A percentile compares a stretch with the other conserved stretches of the same genome.
phyloP scores from a whole-genome alignment of 1,284 basidiomycete genomes.

The Boletus semigastroideus region DNA sequence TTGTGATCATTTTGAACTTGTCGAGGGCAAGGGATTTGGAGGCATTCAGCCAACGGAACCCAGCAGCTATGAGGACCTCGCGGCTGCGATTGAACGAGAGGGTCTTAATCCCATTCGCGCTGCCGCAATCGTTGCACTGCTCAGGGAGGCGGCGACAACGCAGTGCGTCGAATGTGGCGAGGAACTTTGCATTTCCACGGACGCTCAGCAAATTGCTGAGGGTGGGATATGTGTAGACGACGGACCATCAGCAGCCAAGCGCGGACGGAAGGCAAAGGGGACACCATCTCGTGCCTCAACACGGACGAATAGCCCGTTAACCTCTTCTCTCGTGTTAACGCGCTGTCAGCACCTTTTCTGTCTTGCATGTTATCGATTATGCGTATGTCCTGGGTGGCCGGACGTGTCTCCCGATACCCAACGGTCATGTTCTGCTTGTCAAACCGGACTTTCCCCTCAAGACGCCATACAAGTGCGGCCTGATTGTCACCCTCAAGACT shows the following conservation, averaged over 20 bases:
- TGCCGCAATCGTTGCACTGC: slow-evolving; percentile 73
- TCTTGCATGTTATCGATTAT: slow-evolving; percentile 73
- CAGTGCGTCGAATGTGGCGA: slow-evolving; percentile 85
- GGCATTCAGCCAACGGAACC: slow-evolving; percentile 39
- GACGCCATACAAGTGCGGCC: slow-evolving; percentile 81
- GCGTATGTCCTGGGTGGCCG: slow-evolving; percentile 79
- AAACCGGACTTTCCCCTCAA: slow-evolving; percentile 53
- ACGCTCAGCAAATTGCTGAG: slow-evolving; percentile 40
- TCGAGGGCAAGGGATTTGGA: slow-evolving; percentile 70
- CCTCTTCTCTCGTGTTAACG: slow-evolving; percentile 71
- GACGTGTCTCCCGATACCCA: slow-evolving; percentile 56
- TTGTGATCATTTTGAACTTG: slow-evolving; percentile 94
- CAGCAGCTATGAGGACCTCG: slow-evolving; percentile 70
- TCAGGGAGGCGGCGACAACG: slow-evolving; percentile 84
- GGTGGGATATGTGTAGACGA: slow-evolving; percentile 53
- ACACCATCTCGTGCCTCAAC: slow-evolving; percentile 62
- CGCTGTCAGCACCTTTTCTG: slow-evolving; percentile 95
- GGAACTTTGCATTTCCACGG: slow-evolving; percentile 64
- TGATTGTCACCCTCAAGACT: slow-evolving; percentile 43
- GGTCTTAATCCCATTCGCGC: slow-evolving; percentile 82
- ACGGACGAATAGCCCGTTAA: slow-evolving; percentile 64
- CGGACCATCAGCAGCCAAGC: slow-evolving; percentile 51
- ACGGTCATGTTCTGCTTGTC: slow-evolving; percentile 76
- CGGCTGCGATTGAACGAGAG: slow-evolving; percentile 71
- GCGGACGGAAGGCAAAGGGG: slow-evolving; percentile 61